These are phyloP conservation scores for Ophiostoma australiae DNA, from an alignment of 2,329 filamentous ascomycete species.

Conservation along the genomic window DNA sequence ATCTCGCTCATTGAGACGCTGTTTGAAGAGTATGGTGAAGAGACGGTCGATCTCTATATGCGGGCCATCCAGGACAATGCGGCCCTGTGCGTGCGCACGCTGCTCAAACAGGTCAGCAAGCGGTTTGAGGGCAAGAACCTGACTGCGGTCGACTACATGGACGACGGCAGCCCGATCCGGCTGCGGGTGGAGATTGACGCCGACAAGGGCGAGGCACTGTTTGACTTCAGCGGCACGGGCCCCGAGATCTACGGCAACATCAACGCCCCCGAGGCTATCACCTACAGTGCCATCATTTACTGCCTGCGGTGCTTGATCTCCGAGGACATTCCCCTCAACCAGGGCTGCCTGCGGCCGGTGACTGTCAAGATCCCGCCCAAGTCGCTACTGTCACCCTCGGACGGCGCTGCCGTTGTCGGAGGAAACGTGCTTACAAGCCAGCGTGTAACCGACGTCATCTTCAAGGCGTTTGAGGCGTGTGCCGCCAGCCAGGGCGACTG, in stretches of 20 bases:
- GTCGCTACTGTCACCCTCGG: constrained; percentile 69
- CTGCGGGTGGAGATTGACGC: constrained; percentile 71
- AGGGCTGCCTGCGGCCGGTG: constrained; percentile 75
- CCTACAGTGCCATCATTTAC: constrained; percentile 78
- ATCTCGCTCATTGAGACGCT: constrained; percentile 70
- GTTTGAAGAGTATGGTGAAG: constrained; percentile 72
- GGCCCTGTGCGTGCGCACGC: constrained; percentile 65
- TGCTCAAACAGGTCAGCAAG: constrained; percentile 65
- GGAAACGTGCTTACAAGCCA: constrained; percentile 78
- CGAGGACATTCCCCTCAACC: constrained; percentile 79
- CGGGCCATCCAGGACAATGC: constrained; percentile 75
- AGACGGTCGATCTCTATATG: constrained; percentile 81
- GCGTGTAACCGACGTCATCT: constrained; percentile 75
- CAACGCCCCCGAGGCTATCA: constrained; percentile 73
- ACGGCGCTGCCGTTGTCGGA: constrained; percentile 74
- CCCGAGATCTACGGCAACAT: constrained; percentile 71
- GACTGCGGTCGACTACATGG: constrained; percentile 75
- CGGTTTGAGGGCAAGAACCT: constrained; percentile 64
- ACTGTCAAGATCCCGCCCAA: constrained; percentile 66
- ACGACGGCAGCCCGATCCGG: constrained; percentile 74
- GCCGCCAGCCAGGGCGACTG: constrained; percentile 75
- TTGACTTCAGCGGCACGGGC: constrained; percentile 71
- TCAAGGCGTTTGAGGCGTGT: constrained; percentile 73
- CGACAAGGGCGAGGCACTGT: constrained; percentile 68
- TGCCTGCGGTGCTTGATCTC: constrained; percentile 74